A percentile compares a stretch with the other conserved stretches of the same genome.
These are phyloP conservation scores for Fraxinus ornus DNA, from an alignment of 305 asterid genomes.

Conservation along the genomic window DNA sequence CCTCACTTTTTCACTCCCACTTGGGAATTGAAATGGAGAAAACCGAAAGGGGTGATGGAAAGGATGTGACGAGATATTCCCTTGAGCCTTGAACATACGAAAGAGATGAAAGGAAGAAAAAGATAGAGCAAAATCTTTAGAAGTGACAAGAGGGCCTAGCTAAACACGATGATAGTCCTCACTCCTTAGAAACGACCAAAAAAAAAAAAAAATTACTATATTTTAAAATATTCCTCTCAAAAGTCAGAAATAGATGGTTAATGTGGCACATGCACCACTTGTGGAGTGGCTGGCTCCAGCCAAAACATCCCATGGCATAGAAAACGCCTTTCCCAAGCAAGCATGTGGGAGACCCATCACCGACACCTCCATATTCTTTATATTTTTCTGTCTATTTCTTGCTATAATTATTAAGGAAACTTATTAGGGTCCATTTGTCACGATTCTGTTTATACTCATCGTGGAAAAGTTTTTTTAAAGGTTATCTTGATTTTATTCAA, in stretches of 20 bases:
- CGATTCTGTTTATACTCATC: too few species aligned
- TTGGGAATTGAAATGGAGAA: neutral
- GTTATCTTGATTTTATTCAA: too few species aligned
- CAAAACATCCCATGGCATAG: neutral
- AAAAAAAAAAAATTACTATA: too few species aligned
- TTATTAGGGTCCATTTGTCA: too few species aligned
- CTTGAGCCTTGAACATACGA: neutral
- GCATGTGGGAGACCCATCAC: constrained; percentile 51
- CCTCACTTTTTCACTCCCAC: neutral
- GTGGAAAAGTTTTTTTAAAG: too few species aligned
- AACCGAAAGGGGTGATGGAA: neutral
- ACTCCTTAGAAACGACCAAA: neutral
- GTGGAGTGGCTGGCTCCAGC: neutral
- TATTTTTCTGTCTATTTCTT: neutral
- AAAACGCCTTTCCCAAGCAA: neutral
- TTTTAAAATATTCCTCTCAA: neutral
- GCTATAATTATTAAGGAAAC: neutral
- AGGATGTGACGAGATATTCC: neutral
- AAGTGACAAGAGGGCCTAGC: neutral
- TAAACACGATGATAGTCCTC: neutral
- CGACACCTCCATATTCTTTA: constrained; percentile 39
- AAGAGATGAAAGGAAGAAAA: neutral
- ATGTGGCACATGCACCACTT: neutral
- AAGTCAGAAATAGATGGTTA: neutral
- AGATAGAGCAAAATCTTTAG: neutral